Base-by-base conservation (phyloP, 306 rosid genomes). In the Quercus rubra region DNA sequence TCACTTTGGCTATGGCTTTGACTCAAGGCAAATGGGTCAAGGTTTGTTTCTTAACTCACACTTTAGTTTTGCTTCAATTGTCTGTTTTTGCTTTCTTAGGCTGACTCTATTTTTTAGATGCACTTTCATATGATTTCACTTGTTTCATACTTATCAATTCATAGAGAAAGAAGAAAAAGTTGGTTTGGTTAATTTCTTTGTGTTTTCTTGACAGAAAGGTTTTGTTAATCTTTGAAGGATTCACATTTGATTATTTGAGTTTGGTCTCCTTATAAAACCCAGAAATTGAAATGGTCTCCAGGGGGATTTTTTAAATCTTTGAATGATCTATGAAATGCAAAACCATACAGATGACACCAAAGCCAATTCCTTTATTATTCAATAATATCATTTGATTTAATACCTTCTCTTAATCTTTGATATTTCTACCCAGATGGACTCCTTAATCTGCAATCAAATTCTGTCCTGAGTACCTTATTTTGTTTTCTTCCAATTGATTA, bases 11-110 rank as follows among this genome's bases (percentile, higher is more conserved):
- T 56, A 94, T 94, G 98, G 89, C 91, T 54, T 56, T 51, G 63
- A 76, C 43, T 17, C 88, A 86, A 66, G 94, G 90, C 71, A 90
- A 71, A 67, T 94, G 97, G 98, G 55, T 85, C 80, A 87, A 92
- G 98, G 98, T 94, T 9, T 59, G 33, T 57, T 74, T 35, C 78
- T 59, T 38, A 19, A 15, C 19, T 57, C 46, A 41, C 21, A 1
- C 27, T 21, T 21, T 10, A 15, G 14, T 69, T 18, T 69, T 41
- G 41, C 20, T 19, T 15, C 55, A 21, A 58, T 58, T 6, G 23
- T 58, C 30, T 58, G 11, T 10, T 46, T 46, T 46, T 35, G 41
- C 41, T 35, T 35, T 35, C 41, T 35, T 35, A 35, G 41, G 41
- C 41, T 6, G 41, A 35, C 41, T 35, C 41, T 35, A 35, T 35